Evolutionary conservation across 2,329 filamentous ascomycete genomes (phyloP), one percentile per base, ranked within the genome.

Genomic region (Epichloe glyceriae): DNA sequence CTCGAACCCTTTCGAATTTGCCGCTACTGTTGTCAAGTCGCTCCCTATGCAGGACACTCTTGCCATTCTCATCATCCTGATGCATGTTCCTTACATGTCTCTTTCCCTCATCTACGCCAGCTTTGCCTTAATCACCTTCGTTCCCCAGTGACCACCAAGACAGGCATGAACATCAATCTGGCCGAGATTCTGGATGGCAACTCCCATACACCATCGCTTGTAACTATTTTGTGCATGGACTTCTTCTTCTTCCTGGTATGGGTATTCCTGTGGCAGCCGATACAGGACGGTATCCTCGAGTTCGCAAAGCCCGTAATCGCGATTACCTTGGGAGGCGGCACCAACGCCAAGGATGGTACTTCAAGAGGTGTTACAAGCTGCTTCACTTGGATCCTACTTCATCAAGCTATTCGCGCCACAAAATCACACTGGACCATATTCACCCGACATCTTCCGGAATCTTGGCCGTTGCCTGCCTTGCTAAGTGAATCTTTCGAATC

Each of bases 41-140:
- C 91, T 90, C 61, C 91, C 91, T 50, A 82, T 95, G 63, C 86
- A 88, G 71, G 91, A 97, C 71, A 95, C 91, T 54, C 88, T 96
- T 69, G 89, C 91, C 64, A 95, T 97, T 62, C 82, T 97, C 66
- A 95, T 96, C 69, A 86, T 96, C 61, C 80, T 97, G 58, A 86
- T 96, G 69, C 90, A 95, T 65, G 81, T 96, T 10, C 90, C 91
- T 33, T 88, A 90, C 20, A 83, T 91, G 61, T 83, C 91, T 52
- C 78, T 96, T 61, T 91, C 89, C 56, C 76, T 88, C 66, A 88
- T 95, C 61, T 94, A 96, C 68, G 84, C 89, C 64, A 79, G 95
- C 58, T 97, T 96, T 70, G 89, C 91, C 58, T 84, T 89, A 57
- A 78, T 96, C 64, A 96, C 90, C 46, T 94, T 96, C 64, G 88